Base-by-base conservation (phyloP, 78 protist genomes). In the Pelomyxa schiedti region DNA sequence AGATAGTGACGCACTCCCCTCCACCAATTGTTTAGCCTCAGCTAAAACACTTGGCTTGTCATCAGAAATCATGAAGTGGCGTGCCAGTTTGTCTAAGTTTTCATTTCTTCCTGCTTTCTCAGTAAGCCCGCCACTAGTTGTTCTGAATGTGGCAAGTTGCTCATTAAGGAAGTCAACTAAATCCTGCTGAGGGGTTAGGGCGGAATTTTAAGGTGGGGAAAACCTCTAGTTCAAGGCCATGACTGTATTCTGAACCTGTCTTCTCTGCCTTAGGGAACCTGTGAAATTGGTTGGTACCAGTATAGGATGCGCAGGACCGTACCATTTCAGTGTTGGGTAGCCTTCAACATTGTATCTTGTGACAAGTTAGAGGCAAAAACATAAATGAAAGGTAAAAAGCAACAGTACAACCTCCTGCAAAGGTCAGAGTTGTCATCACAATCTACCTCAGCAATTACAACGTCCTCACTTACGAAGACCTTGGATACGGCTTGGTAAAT, bases 301-400 rank as follows among this genome's bases (percentile, higher is more conserved):
- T n/a, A n/a, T n/a, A n/a, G n/a, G n/a, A n/a, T n/a, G n/a, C n/a
- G n/a, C n/a, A n/a, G n/a, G n/a, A n/a, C n/a, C n/a, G n/a, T n/a
- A n/a, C 58, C 22, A 75, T 86, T 90, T 91, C 73, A 94, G 26
- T 30, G 98, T 92, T 66, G 98, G 95, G 92, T 75, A 94, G 47
- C 98, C 96, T 35, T 76, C 78, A 36, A 88, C 80, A 29, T 74
- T 89, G 67, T 78, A 88, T 16, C 58, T 47, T 66, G 65, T 9
- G 70, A n/a, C 29, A 9, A n/a, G 24, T 9, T 36, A 36, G 30
- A 9, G 37, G 70, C 8, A 66, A 66, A 66, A n/a, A 66, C n/a
- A n/a, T 30, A 9, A 66, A 9, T 30, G 29, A 66, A 9, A 66
- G 70, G 9, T 9, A 30, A n/a, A 66, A 9, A 66, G 70, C 64